Conservation (phyloP, 768 basidiomycete species). For the Macrocybe gigantea region DNA sequence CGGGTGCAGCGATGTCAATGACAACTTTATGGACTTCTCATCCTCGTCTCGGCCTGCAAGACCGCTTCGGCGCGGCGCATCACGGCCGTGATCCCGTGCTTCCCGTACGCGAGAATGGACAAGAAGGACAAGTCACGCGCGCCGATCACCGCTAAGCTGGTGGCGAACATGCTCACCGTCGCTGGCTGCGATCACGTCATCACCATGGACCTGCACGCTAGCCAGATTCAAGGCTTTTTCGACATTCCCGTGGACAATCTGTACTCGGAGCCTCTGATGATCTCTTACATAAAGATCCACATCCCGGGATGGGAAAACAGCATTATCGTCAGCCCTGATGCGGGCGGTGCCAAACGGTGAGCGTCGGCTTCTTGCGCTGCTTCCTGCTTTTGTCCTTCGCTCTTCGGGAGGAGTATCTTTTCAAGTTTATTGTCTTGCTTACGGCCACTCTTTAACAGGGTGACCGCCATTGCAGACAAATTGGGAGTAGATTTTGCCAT, state of each 20-base stretch:
- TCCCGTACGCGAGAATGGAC: conserved; percentile 95
- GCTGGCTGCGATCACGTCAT: conserved; percentile 99
- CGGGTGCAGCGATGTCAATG: conserved; percentile 85
- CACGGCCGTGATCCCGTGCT: conserved; percentile 97
- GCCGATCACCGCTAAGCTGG: conserved; percentile 96
- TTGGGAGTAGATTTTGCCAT: conserved; percentile 93
- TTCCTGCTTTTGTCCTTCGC: not conserved
- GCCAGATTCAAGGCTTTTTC: conserved; percentile 98
- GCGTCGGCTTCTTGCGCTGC: conserved; percentile 20
- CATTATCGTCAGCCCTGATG: conserved; percentile 95
- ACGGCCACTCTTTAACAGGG: conserved; percentile 39
- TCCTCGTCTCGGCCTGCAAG: conserved; percentile 97
- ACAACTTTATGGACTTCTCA: conserved; percentile 98
- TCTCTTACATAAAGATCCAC: conserved; percentile 84
- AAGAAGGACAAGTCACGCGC: conserved; percentile 96
- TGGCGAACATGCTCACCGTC: conserved; percentile 96
- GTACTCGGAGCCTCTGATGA: conserved; percentile 93
- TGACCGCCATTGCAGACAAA: conserved; percentile 92
- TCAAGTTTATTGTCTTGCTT: not conserved
- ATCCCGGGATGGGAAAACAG: conserved; percentile 83
- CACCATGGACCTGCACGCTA: conserved; percentile 98
- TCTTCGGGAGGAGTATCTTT: not conserved
- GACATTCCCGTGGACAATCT: conserved; percentile 98
- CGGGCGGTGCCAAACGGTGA: conserved; percentile 97
- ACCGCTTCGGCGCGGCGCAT: conserved; percentile 93